phyloP scores from a whole-genome alignment of 108 stramenopile genomes.

The Nitzschia inconspicua region DNA sequence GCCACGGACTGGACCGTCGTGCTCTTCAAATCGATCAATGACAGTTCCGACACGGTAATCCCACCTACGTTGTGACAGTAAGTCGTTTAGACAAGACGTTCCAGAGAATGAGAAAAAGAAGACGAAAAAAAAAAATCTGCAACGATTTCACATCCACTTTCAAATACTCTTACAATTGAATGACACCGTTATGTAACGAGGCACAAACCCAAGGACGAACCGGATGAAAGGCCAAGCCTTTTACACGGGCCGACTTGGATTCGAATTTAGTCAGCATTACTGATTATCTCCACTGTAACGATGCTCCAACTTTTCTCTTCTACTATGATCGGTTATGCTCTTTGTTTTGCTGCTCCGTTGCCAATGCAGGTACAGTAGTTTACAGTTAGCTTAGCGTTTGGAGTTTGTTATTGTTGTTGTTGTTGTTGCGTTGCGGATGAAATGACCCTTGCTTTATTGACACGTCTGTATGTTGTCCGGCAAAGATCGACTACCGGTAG shows the following conservation, averaged over 20 bases:
- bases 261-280: conserved; percentile 96
- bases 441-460: too few relatives aligned
- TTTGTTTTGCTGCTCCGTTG: neutral
- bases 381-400: too few relatives aligned
- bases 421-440: too few relatives aligned
- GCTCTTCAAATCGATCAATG: conserved; percentile 98
- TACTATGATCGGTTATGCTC: neutral
- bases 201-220: conserved; percentile 98
- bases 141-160: neutral
- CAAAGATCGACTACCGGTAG: too few relatives aligned
- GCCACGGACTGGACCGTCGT: conserved; percentile 99
- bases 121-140: neutral
- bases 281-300: too few relatives aligned
- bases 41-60: conserved; percentile 99
- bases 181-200: conserved; percentile 97
- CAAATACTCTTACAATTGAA: conserved; percentile 82
- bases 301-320: neutral
- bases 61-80: conserved; percentile 82
- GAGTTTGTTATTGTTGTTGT: too few relatives aligned
- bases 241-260: conserved; percentile 97
- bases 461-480: too few relatives aligned
- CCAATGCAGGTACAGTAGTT: neutral
- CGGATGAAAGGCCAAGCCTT: conserved; percentile 99
- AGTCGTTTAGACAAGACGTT: neutral
- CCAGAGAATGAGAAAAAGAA: neutral